phyloP scores from a whole-genome alignment of 1,284 basidiomycete genomes.

The Apiotrichum siamense region DNA sequence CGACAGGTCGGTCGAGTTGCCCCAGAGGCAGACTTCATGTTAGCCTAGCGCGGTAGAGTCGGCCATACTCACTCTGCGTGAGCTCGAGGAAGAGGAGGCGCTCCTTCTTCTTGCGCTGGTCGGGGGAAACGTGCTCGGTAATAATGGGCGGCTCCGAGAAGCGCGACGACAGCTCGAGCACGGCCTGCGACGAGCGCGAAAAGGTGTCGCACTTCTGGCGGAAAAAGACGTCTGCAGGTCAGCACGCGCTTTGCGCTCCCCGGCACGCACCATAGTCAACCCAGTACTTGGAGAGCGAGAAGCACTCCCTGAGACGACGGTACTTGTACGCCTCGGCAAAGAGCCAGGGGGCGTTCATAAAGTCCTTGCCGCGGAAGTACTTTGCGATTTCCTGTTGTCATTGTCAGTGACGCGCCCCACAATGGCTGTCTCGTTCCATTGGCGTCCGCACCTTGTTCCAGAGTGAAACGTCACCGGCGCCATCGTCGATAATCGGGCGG shows the following conservation, averaged over 20 bases:
- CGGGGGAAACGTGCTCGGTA: constrained; percentile 19
- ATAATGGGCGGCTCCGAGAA: constrained; percentile 84
- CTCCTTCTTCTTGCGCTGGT: constrained; percentile 65
- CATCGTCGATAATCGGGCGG: constrained; percentile 83
- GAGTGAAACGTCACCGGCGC: constrained; percentile 85
- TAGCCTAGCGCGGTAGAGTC: constrained; percentile 11
- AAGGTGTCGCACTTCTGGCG: constrained; percentile 95
- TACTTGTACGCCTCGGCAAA: constrained; percentile 99
- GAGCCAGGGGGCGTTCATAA: constrained; percentile 91
- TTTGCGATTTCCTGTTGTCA: constrained; percentile 66
- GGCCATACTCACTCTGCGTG: constrained; percentile 62
- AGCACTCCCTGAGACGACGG: constrained; percentile 89
- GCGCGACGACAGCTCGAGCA: constrained; percentile 89
- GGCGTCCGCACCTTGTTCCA: constrained; percentile 74
- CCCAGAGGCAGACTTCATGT: constrained; percentile 76
- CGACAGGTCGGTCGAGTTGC: constrained; percentile 93
- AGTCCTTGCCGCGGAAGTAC: constrained; percentile 92
- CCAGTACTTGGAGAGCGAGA: constrained; percentile 89
- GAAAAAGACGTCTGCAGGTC: constrained; percentile 59
- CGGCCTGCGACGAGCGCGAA: constrained; percentile 82
- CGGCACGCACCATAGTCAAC: constrained; percentile 61
- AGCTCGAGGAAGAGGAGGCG: constrained; percentile 89
- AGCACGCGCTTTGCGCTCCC: constrained; percentile 40
- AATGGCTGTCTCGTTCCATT: neutral
- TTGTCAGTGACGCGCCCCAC: neutral